These are phyloP conservation scores for Nannizzia gypsea DNA, from an alignment of 2,329 filamentous ascomycete genomes.

Conservation along the genomic window DNA sequence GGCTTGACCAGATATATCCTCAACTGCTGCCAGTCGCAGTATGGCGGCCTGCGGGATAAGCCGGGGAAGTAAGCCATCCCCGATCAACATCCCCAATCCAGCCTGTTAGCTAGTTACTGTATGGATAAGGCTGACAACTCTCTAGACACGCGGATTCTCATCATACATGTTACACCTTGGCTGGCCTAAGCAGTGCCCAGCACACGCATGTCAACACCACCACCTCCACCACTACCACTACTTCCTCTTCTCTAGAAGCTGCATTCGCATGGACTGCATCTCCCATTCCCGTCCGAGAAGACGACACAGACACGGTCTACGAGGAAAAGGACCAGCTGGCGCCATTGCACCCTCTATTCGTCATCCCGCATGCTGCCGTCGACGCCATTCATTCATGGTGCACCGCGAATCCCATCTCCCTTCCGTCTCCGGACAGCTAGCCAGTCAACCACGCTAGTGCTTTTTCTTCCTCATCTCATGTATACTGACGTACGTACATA, in stretches of 20 bases:
- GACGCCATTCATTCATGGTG: slow-evolving; percentile 56
- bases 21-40: slow-evolving; percentile 67
- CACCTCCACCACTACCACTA: neutral
- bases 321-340: slow-evolving; percentile 58
- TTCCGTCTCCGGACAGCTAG: neutral
- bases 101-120: neutral
- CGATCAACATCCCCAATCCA: neutral
- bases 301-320: slow-evolving; percentile 44
- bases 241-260: slow-evolving; percentile 22
- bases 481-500: too few species aligned
- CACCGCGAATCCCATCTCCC: slow-evolving; percentile 38
- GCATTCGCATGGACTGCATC: slow-evolving; percentile 31
- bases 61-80: slow-evolving; percentile 60
- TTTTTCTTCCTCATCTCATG: too few species aligned
- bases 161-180: slow-evolving; percentile 84
- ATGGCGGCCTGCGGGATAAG: slow-evolving; percentile 84
- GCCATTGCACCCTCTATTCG: slow-evolving; percentile 71
- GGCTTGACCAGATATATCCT: slow-evolving; percentile 83
- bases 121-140: neutral
- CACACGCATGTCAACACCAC: slow-evolving; percentile 32
- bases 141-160: slow-evolving; percentile 68
- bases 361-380: slow-evolving; percentile 61
- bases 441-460: too few species aligned
- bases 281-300: slow-evolving; percentile 34
- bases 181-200: slow-evolving; percentile 72